These are phyloP conservation scores for Xanthoconium stramineum DNA, from an alignment of 768 basidiomycete species.

Conservation along the genomic window DNA sequence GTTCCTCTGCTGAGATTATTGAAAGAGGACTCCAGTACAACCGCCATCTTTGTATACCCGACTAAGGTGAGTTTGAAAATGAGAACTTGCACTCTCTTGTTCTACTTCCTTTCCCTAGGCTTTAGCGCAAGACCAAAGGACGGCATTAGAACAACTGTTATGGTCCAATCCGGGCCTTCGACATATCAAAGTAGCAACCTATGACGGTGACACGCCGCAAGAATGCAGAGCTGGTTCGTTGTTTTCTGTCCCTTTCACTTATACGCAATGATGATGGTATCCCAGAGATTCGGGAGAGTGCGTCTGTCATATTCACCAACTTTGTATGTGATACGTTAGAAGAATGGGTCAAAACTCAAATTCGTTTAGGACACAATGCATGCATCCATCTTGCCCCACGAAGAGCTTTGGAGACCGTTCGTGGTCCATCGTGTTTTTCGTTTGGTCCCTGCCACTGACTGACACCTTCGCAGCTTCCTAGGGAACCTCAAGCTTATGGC, in stretches of 20 bases:
- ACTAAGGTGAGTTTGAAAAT: constrained; percentile 57
- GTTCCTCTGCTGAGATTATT: constrained; percentile 68
- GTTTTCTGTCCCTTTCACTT: neutral
- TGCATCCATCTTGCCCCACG: constrained; percentile 78
- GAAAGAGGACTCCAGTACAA: constrained; percentile 57
- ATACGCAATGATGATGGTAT: neutral
- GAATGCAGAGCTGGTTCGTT: constrained; percentile 57
- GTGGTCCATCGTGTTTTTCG: neutral
- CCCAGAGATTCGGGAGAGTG: constrained; percentile 64
- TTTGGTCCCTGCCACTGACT: constrained; percentile 2
- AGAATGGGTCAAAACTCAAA: neutral
- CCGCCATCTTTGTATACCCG: constrained; percentile 83
- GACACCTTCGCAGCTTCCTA: constrained; percentile 52
- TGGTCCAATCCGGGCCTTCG: constrained; percentile 58
- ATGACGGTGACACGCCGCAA: constrained; percentile 85
- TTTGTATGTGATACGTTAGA: constrained; percentile 50
- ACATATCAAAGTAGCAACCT: constrained; percentile 66
- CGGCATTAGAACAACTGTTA: constrained; percentile 66
- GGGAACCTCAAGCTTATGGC: constrained; percentile 73
- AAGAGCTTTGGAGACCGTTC: constrained; percentile 78
- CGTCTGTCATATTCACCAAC: constrained; percentile 86
- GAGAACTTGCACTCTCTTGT: neutral
- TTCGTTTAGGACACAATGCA: constrained; percentile 73
- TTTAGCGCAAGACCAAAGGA: constrained; percentile 83
- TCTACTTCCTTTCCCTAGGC: constrained; percentile 46